These are phyloP conservation scores for Penicillium ochrochloron DNA, from an alignment of 495 filamentous ascomycete genomes.

Conservation along the genomic window DNA sequence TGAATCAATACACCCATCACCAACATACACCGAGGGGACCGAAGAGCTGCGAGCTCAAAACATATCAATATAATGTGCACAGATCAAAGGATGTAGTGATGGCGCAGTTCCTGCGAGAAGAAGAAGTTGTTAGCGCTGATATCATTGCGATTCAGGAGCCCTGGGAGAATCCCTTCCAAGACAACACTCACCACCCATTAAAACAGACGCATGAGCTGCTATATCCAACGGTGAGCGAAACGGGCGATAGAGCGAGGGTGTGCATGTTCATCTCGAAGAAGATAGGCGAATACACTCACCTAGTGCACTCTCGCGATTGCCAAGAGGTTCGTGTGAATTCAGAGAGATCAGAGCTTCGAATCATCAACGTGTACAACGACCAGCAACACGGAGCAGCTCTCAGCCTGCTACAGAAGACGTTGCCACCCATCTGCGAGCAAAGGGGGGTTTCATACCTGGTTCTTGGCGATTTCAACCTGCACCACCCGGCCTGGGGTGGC, in stretches of 20 bases:
- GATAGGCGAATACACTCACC: not conserved
- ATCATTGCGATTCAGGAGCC: not conserved
- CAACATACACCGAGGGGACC: not conserved
- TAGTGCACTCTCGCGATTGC: not conserved
- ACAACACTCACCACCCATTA: not conserved
- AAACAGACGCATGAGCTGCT: not conserved
- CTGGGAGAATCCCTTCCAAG: not conserved
- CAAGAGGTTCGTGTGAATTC: slow-evolving; percentile 2
- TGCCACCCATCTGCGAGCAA: no score
- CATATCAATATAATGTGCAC: slow-evolving; percentile 20
- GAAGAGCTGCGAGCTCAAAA: not conserved
- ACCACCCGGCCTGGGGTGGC: slow-evolving; percentile 9
- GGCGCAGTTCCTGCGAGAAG: not conserved
- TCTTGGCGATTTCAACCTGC: no score
- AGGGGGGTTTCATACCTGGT: no score
- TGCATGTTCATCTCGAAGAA: not conserved
- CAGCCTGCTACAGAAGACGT: no score
- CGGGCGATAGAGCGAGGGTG: not conserved
- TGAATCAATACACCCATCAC: not conserved
- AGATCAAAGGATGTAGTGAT: slow-evolving; percentile 22
- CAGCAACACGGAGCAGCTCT: not conserved
- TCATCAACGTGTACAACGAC: slow-evolving; percentile 17
- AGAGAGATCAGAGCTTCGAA: no score
- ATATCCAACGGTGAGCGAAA: not conserved
- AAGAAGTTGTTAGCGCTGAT: not conserved